Evolutionary conservation across 1,284 basidiomycete genomes (phyloP), one percentile per base, ranked within the genome.

Genomic region (Veloboletus limbatus): DNA sequence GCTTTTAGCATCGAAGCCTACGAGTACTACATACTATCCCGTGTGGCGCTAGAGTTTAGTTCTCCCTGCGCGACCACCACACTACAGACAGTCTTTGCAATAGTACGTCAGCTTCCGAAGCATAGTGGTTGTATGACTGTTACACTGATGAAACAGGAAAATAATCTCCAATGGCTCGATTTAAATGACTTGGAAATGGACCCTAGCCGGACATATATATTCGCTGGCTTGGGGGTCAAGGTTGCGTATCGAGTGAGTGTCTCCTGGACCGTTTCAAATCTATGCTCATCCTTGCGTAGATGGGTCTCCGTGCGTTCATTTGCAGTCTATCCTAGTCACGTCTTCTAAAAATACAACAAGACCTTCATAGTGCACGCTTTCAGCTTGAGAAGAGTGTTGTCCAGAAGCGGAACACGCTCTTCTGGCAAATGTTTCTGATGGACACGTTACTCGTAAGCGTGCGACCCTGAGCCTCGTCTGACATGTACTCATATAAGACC

Each of bases 301-400:
- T 85, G 56, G 84, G 83, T 25, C 68, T 87, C 34, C 82, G 84
- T 86, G 62, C 45, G 78, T 70, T 32, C 46, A 31, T 24, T 40
- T 22, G 6, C 5, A 28, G 31, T 11, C 11, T 13, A 10, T 39
- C 14, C 31, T 30, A 16, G 16, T 18, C 11, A 21, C 21, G 7
- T 20, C 10, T 36, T 45, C 52, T 42, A 37, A 27, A 33, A 11
- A 26, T 16, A 27, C 28, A 25, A 16, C 8, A 47, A 88, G 85
- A 88, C 60, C 70, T 86, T 22, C 78, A 80, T 53, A 72, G 77
- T 43, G 68, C 71, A 9, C 68, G 78, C 34, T 87, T 84, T 78
- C 73, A 76, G 11, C 69, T 83, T 9, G 69, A 70, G 27, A 67
- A 72, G 27, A 61, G 68, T 22, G 67, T 73, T 37, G 63, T 71